Percentiles rank a stretch among this genome's conserved stretches.
Conservation (phyloP, 2,329 filamentous ascomycete species). For the Aspergillus aculeatus region DNA sequence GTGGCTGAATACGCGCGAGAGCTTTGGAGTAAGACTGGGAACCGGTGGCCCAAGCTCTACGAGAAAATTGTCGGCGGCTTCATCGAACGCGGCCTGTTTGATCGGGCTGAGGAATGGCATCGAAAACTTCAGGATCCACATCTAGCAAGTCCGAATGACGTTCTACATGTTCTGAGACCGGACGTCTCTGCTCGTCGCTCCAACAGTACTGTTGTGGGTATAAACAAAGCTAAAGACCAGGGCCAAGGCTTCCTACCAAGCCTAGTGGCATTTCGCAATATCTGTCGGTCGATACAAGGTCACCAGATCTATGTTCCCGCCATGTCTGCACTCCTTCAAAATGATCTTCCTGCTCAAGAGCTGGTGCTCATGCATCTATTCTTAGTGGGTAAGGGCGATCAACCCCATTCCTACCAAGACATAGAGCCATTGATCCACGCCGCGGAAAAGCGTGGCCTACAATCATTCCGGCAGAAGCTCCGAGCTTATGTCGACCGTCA, state of each 20-base stretch:
- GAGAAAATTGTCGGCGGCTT: constrained; percentile 39
- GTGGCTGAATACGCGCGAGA: constrained; percentile 40
- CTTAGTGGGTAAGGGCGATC: constrained; percentile 42
- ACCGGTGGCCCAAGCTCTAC: constrained; percentile 38
- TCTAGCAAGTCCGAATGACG: constrained; percentile 30
- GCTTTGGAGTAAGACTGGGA: constrained; percentile 41
- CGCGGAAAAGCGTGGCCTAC: constrained; percentile 33
- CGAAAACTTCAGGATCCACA: constrained; percentile 35
- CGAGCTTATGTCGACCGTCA: constrained; percentile 20
- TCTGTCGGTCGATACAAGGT: constrained; percentile 41
- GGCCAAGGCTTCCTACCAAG: constrained; percentile 19
- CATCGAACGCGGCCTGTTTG: constrained; percentile 28
- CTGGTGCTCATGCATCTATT: constrained; percentile 50
- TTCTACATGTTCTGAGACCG: constrained; percentile 30
- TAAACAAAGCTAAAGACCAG: constrained; percentile 9
- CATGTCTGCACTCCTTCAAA: constrained; percentile 42
- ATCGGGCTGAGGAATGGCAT: constrained; percentile 40
- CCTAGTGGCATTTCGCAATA: constrained; percentile 39
- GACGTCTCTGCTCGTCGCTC: constrained; percentile 22
- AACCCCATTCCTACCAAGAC: constrained; percentile 39
- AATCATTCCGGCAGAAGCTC: constrained; percentile 25
- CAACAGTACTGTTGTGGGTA: constrained; percentile 14
- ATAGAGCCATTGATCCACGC: constrained; percentile 44
- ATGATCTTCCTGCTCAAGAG: constrained; percentile 34
- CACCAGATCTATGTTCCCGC: constrained; percentile 46